Conservation (phyloP, 2,329 filamentous ascomycete species). For the Xylaria sp. region DNA sequence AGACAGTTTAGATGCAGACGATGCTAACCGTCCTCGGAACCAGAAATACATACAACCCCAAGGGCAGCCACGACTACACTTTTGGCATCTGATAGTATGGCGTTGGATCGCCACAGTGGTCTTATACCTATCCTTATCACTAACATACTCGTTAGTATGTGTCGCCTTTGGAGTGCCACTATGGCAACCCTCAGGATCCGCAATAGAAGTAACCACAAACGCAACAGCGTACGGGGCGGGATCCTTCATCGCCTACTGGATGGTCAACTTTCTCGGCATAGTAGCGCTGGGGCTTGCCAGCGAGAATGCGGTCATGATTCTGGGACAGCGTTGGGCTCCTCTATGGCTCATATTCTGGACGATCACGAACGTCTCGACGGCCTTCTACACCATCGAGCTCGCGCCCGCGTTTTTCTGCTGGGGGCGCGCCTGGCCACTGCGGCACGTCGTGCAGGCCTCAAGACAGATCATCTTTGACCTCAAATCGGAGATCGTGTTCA, state of each 20-base stretch:
- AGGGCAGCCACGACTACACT: slow-evolving; percentile 67
- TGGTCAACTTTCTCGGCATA: slow-evolving; percentile 73
- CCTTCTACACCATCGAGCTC: slow-evolving; percentile 69
- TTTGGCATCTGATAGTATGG: slow-evolving; percentile 68
- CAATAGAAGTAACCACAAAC: slow-evolving; percentile 10
- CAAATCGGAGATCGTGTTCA: slow-evolving; percentile 67
- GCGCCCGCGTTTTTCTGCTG: slow-evolving; percentile 69
- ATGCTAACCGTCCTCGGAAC: neutral
- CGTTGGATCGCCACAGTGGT: slow-evolving; percentile 65
- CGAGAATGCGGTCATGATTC: slow-evolving; percentile 72
- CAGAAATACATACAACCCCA: slow-evolving; percentile 64
- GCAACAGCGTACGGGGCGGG: slow-evolving; percentile 21
- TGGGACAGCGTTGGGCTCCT: slow-evolving; percentile 69
- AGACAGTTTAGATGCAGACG: neutral
- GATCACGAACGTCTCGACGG: slow-evolving; percentile 71
- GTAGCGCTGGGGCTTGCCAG: slow-evolving; percentile 70
- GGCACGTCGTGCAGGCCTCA: slow-evolving; percentile 69
- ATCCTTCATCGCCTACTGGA: slow-evolving; percentile 71
- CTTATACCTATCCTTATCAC: slow-evolving; percentile 70
- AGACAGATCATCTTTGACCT: slow-evolving; percentile 71
- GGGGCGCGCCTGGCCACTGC: slow-evolving; percentile 73
- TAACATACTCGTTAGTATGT: slow-evolving; percentile 72
- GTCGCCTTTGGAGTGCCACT: slow-evolving; percentile 73
- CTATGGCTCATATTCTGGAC: slow-evolving; percentile 76
- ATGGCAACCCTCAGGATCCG: slow-evolving; percentile 55